Evolutionary conservation across 2,329 filamentous ascomycete species (phyloP).

Genomic region (Elsinoe batatas): DNA sequence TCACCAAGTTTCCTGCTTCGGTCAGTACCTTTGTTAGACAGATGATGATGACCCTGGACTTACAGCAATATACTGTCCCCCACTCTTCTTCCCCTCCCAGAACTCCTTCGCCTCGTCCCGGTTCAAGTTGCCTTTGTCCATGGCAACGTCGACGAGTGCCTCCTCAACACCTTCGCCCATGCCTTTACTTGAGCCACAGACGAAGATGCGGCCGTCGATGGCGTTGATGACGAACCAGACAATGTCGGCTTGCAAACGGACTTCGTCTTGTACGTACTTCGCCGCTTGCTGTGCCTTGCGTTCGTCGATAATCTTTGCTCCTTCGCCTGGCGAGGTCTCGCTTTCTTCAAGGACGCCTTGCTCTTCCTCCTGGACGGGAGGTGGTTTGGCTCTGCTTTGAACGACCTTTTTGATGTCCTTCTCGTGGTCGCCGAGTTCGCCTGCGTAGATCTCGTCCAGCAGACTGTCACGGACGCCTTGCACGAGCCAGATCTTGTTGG

Average conservation of each 20-base stretch:
- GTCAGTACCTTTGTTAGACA: too few species aligned
- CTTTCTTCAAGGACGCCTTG: conserved; percentile 19
- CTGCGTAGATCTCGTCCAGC: conserved; percentile 90
- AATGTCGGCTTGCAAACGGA: conserved; percentile 81
- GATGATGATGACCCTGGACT: conserved; percentile 10
- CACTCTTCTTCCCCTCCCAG: conserved; percentile 85
- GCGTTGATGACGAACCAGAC: conserved; percentile 97
- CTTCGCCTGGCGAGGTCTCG: conserved; percentile 45
- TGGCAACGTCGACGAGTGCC: conserved; percentile 79
- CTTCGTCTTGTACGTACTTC: conserved; percentile 93
- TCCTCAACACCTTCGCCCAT: conserved; percentile 96
- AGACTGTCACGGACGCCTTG: conserved; percentile 90
- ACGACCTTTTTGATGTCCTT: conserved; percentile 42
- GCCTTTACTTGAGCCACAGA: conserved; percentile 87
- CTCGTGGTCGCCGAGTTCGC: conserved; percentile 91
- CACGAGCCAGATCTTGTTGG: conserved; percentile 95
- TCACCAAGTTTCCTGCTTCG: conserved; percentile 7
- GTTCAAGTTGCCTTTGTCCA: conserved; percentile 82
- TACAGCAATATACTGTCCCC: conserved; percentile 80
- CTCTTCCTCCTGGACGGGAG: conserved; percentile 22
- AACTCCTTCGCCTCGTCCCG: conserved; percentile 73
- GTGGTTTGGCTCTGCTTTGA: conserved; percentile 30
- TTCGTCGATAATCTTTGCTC: conserved; percentile 73
- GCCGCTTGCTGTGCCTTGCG: conserved; percentile 53
- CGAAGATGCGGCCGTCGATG: conserved; percentile 90